Evolutionary conservation across 768 basidiomycete species (phyloP).

Genomic region (Coprinopsis marcescibilis): DNA sequence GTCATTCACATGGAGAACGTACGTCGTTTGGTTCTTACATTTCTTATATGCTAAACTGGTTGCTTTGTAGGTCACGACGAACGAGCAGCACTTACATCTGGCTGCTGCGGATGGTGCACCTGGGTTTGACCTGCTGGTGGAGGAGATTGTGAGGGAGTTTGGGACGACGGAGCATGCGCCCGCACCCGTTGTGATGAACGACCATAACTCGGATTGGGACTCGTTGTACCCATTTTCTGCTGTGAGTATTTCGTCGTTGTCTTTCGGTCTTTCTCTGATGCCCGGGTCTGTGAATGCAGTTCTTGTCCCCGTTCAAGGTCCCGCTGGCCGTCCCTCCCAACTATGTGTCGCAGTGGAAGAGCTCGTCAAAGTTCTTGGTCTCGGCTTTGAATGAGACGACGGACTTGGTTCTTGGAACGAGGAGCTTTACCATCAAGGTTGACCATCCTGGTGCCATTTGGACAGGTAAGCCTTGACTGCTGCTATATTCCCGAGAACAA

Average conservation of each 20-base stretch:
- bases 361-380: slow-evolving; percentile 41
- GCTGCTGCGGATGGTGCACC: slow-evolving; percentile 81
- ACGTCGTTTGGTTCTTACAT: slow-evolving; percentile 19
- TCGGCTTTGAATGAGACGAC: slow-evolving; percentile 50
- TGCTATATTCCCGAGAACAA: neutral
- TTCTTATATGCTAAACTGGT: neutral
- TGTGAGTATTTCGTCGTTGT: slow-evolving; percentile 40
- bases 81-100: slow-evolving; percentile 71
- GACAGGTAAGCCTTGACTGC: slow-evolving; percentile 49
- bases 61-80: slow-evolving; percentile 54
- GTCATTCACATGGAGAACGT: slow-evolving; percentile 85
- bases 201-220: slow-evolving; percentile 87
- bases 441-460: slow-evolving; percentile 81
- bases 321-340: slow-evolving; percentile 44
- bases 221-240: slow-evolving; percentile 74
- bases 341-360: slow-evolving; percentile 48
- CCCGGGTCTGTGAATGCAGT: slow-evolving; percentile 40
- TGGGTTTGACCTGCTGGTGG: slow-evolving; percentile 59
- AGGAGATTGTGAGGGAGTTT: slow-evolving; percentile 56
- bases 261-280: neutral
- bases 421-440: slow-evolving; percentile 64
- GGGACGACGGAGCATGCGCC: slow-evolving; percentile 37
- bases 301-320: slow-evolving; percentile 81
- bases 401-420: slow-evolving; percentile 53
- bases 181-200: slow-evolving; percentile 54